Percentiles rank a stretch among this genome's conserved stretches.
These are phyloP conservation scores for Salix suchowensis DNA, from an alignment of 345 rosid genomes.

Conservation along the genomic window DNA sequence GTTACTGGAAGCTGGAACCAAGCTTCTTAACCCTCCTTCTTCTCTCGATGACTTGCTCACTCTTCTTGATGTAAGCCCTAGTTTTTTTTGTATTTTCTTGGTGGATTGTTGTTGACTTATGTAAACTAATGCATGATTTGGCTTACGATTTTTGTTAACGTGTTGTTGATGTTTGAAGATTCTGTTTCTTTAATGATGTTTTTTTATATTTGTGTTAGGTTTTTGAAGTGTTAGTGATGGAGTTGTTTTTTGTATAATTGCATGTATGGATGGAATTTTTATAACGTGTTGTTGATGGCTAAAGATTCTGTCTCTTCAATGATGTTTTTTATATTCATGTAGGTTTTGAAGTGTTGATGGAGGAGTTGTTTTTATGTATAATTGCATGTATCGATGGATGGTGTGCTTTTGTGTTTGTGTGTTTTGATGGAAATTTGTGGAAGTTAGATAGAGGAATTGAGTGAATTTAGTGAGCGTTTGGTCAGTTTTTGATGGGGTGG, in stretches of 20 bases:
- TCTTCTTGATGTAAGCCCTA: constrained; percentile 67
- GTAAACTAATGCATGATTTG: neutral
- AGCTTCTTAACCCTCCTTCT: constrained; percentile 64
- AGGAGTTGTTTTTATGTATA: too few species aligned
- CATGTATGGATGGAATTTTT: too few species aligned
- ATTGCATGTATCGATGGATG: neutral
- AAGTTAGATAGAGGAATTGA: neutral
- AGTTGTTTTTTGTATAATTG: too few species aligned
- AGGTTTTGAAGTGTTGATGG: too few species aligned
- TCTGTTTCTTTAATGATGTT: neutral
- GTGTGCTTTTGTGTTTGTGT: neutral
- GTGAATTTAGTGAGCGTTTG: neutral
- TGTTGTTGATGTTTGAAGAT: neutral
- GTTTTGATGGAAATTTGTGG: neutral
- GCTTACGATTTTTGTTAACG: neutral
- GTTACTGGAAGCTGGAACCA: constrained; percentile 65
- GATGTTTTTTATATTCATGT: too few species aligned
- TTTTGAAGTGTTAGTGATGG: too few species aligned
- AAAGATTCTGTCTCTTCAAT: too few species aligned
- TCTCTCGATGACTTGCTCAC: constrained; percentile 67
- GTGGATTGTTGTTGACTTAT: neutral
- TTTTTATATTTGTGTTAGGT: too few species aligned
- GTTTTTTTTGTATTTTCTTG: neutral
- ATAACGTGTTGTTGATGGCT: too few species aligned
- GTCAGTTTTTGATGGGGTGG: neutral